A percentile compares a stretch with the other conserved stretches of the same genome.
These are phyloP conservation scores for Dactylellina haptotyla DNA, from an alignment of 2,329 filamentous ascomycete species.

Conservation along the genomic window DNA sequence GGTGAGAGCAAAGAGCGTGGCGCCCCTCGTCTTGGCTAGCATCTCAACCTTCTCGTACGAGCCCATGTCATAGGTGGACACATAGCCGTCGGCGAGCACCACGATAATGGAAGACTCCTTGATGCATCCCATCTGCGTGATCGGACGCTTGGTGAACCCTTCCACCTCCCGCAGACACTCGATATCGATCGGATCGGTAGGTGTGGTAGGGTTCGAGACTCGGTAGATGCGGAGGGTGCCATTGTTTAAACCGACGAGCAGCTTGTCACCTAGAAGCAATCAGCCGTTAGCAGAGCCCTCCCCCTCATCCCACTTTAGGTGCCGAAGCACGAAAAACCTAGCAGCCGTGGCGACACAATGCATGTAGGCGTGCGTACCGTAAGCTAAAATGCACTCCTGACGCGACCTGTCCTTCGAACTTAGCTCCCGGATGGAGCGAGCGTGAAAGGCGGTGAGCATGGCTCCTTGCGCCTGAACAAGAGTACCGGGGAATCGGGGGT, in stretches of 20 bases:
- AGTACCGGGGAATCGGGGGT: conserved; percentile 57
- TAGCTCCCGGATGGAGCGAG: conserved; percentile 95
- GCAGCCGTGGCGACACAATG: conserved; percentile 1
- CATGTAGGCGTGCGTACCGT: conserved; percentile 68
- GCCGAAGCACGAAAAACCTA: conserved; percentile 4
- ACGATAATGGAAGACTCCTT: conserved; percentile 93
- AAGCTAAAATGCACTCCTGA: conserved; percentile 93
- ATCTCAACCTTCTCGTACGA: conserved; percentile 84
- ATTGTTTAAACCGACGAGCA: conserved; percentile 90
- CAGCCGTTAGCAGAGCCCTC: conserved; percentile 49
- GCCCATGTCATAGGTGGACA: conserved; percentile 89
- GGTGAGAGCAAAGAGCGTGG: conserved; percentile 88
- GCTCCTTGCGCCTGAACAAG: conserved; percentile 59
- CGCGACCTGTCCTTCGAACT: conserved; percentile 93
- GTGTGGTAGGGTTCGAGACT: conserved; percentile 60
- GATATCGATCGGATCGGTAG: conserved; percentile 64
- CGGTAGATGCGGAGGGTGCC: conserved; percentile 85
- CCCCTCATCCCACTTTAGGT: not conserved
- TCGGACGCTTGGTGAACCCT: conserved; percentile 87
- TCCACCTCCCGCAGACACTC: conserved; percentile 92
- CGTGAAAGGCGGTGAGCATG: conserved; percentile 98
- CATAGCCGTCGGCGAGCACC: conserved; percentile 86
- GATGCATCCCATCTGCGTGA: conserved; percentile 93
- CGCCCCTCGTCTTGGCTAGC: conserved; percentile 84
- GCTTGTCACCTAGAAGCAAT: conserved; percentile 74